Conservation (phyloP, 2,329 filamentous ascomycete species). For the Sarocladium kiliense region DNA sequence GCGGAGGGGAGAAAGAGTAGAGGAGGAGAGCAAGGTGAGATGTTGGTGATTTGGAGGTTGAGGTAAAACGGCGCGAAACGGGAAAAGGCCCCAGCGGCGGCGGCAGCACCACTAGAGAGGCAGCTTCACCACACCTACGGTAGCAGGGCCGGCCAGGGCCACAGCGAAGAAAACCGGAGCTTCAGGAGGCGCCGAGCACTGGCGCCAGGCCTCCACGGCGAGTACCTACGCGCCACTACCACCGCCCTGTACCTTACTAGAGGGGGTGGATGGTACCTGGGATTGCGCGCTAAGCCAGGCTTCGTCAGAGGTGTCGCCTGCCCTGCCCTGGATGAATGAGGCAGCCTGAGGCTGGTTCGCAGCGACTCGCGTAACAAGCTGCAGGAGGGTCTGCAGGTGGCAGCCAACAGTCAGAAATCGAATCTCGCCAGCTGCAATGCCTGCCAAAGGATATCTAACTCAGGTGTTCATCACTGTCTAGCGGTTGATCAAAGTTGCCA, state of each 20-base stretch:
- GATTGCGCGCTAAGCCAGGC: not conserved
- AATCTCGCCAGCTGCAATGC: too few species aligned
- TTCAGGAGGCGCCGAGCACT: slow-evolving; percentile 6
- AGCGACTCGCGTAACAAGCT: not conserved
- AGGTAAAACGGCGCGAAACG: slow-evolving; percentile 9
- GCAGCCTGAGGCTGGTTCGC: not conserved
- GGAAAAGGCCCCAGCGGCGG: slow-evolving; percentile 1
- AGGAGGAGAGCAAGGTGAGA: slow-evolving; percentile 6
- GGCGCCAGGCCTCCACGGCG: not conserved
- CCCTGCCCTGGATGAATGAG: not conserved
- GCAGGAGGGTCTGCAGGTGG: too few species aligned
- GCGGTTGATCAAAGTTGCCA: too few species aligned
- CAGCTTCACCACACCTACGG: slow-evolving; percentile 3
- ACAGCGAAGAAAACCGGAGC: slow-evolving; percentile 7
- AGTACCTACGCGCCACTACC: not conserved
- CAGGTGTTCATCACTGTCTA: too few species aligned
- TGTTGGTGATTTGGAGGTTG: slow-evolving; percentile 9
- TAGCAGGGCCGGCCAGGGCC: too few species aligned
- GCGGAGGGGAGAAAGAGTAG: not conserved
- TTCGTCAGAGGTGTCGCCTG: not conserved
- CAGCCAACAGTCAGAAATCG: too few species aligned
- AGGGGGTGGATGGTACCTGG: not conserved
- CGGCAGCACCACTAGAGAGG: not conserved
- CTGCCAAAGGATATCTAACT: too few species aligned
- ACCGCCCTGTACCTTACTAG: not conserved